These are phyloP conservation scores for Saraca asoca DNA, from an alignment of 331 rosid genomes.

Conservation along the genomic window DNA sequence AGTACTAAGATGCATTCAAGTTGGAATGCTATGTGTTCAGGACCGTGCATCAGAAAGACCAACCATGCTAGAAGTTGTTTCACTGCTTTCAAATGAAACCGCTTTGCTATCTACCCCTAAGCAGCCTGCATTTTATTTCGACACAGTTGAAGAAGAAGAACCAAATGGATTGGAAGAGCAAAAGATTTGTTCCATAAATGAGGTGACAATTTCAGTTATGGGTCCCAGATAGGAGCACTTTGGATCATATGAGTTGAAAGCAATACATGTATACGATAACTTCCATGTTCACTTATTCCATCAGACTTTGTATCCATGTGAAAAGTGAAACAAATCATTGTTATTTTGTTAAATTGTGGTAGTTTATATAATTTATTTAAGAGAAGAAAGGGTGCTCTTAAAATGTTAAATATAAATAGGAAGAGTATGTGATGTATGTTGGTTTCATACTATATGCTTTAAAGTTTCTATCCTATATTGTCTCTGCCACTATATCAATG, in stretches of 20 bases:
- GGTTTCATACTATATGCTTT: no score
- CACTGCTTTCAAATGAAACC: constrained; percentile 32
- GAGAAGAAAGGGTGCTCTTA: no score
- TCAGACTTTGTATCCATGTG: no score
- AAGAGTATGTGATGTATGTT: no score
- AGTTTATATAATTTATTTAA: no score
- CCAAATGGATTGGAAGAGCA: background rate
- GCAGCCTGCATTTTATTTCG: constrained; percentile 40
- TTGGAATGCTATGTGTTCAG: constrained; percentile 43
- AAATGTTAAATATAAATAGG: no score
- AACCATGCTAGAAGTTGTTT: constrained; percentile 42
- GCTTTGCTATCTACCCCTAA: constrained; percentile 34
- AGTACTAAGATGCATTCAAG: constrained; percentile 37
- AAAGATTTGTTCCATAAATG: constrained; percentile 7
- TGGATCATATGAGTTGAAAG: background rate
- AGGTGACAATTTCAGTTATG: constrained; percentile 7
- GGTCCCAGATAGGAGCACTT: background rate
- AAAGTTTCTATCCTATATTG: no score
- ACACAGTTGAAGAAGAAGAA: background rate
- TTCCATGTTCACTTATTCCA: no score
- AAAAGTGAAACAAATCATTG: no score
- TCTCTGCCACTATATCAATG: no score
- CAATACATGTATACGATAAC: background rate
- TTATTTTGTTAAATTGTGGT: no score
- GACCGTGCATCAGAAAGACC: constrained; percentile 39